Evolutionary conservation across 306 rosid genomes (phyloP), one percentile per base, ranked within the genome.

Genomic region (Sicyos edulis): DNA sequence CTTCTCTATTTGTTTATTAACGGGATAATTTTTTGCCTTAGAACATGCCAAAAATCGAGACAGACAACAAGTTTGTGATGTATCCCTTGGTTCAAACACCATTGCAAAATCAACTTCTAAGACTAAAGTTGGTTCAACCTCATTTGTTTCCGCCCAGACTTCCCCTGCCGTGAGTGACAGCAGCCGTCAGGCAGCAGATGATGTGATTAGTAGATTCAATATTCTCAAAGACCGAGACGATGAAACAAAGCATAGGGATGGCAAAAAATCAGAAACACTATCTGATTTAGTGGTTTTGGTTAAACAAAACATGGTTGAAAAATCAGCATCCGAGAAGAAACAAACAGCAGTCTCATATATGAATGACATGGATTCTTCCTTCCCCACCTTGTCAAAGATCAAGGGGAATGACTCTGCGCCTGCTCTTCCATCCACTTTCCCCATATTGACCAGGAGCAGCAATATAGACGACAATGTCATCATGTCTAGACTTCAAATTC

Each of bases 141-240:
- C 79, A 57, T 77, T 55, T 67, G 73, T 60, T 77, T 64, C 77
- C 75, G 70, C 67, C 45, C 85, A 22, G 72, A 70, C 77, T 74
- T 78, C 55, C 0, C 57, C 80, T 37, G 44, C 51, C 40, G 74
- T 70, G 55, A 74, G 69, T 80, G 61, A 81, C 68, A 61, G 65
- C 54, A 74, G 24, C 54, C 72, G 24, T 54, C 74, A 77, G 37
- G 80, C 66, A 59, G 78, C 54, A 71, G 80, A 81, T 62, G 80
- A 83, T 34, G 75, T 81, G 16, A 68, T 83, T 77, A 80, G 82
- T 32, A 78, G 87, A 74, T 75, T 79, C 56, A 82, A 73, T 24
- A 57, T 86, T 45, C 78, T 86, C 37, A 77, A 70, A 77, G 16
- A 65, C 75, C 80, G 74, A 56, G 61, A 47, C 42, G 81, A 72